A percentile compares a stretch with the other conserved stretches of the same genome.
Conservation (phyloP, 1,284 basidiomycete species). For the Naganishia liquefaciens region DNA sequence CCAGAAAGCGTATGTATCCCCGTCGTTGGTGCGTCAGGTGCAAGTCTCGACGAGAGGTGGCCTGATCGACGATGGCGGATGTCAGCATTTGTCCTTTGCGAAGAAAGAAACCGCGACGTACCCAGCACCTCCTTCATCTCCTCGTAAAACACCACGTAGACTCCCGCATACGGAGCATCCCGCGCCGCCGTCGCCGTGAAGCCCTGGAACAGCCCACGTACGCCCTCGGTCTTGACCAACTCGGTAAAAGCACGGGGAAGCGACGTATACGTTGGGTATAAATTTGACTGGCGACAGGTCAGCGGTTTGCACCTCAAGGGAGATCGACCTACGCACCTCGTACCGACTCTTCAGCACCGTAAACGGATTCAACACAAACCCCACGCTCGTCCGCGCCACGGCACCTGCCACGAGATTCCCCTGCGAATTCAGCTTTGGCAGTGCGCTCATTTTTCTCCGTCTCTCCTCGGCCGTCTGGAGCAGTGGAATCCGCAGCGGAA, state of each 20-base stretch:
- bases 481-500: not conserved
- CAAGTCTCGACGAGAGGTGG: constrained; percentile 54
- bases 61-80: constrained; percentile 56
- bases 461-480: constrained; percentile 33
- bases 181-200: constrained; percentile 85
- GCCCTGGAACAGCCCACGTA: constrained; percentile 81
- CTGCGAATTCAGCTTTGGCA: constrained; percentile 72
- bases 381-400: constrained; percentile 77
- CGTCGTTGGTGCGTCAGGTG: constrained; percentile 46
- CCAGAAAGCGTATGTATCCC: constrained; percentile 57
- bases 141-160: constrained; percentile 92
- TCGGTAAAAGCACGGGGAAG: constrained; percentile 64
- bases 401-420: constrained; percentile 92
- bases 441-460: constrained; percentile 45
- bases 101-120: constrained; percentile 51
- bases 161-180: constrained; percentile 92
- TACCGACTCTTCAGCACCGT: constrained; percentile 93
- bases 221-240: constrained; percentile 67
- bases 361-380: constrained; percentile 87
- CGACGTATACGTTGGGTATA: constrained; percentile 69
- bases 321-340: constrained; percentile 64
- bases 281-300: constrained; percentile 63
- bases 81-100: too few relatives aligned
- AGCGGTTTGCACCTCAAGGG: too few relatives aligned
- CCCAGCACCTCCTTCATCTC: constrained; percentile 71